Percentiles rank a stretch among this genome's conserved stretches.
phyloP scores from a whole-genome alignment of 2,329 filamentous ascomycete genomes.

The Neobulgaria alba region DNA sequence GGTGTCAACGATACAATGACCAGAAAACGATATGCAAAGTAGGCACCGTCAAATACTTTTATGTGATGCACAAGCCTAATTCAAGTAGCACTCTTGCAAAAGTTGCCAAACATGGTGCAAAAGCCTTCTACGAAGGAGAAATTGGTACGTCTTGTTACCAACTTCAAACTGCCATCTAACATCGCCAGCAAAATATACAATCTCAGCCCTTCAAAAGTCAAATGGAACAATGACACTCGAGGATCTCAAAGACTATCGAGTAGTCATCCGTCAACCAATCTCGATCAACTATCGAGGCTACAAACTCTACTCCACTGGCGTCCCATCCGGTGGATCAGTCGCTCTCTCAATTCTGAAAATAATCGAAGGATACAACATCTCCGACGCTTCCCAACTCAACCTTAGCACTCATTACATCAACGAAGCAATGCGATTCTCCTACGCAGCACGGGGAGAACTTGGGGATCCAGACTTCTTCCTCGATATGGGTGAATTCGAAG shows the following conservation, averaged over 20 bases:
- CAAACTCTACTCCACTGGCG: constrained; percentile 59
- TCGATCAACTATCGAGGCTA: constrained; percentile 60
- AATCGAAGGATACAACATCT: constrained; percentile 56
- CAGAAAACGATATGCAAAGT: constrained; percentile 53
- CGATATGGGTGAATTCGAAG: constrained; percentile 55
- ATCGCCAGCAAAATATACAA: constrained; percentile 45
- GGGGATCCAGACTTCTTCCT: constrained; percentile 73
- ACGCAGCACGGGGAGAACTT: constrained; percentile 67
- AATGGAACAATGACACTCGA: constrained; percentile 62
- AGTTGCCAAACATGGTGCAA: constrained; percentile 49
- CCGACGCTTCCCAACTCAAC: constrained; percentile 36
- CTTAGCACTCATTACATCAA: constrained; percentile 74
- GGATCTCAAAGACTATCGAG: constrained; percentile 57
- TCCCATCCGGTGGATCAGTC: constrained; percentile 72
- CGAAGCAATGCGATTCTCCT: constrained; percentile 85
- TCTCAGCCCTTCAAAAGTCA: constrained; percentile 44
- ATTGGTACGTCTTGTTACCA: constrained; percentile 32
- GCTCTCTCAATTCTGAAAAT: constrained; percentile 62
- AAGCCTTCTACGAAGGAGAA: constrained; percentile 54
- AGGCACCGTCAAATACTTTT: constrained; percentile 4
- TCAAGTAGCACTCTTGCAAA: constrained; percentile 45
- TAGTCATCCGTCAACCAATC: constrained; percentile 54
- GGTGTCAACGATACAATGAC: constrained; percentile 55
- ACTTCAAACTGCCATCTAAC: constrained; percentile 1
- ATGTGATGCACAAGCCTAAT: too few relatives aligned